Evolutionary conservation across 106 monocot genomes (phyloP), one percentile per base, ranked within the genome.

Genomic region (Phalaenopsis equestris): DNA sequence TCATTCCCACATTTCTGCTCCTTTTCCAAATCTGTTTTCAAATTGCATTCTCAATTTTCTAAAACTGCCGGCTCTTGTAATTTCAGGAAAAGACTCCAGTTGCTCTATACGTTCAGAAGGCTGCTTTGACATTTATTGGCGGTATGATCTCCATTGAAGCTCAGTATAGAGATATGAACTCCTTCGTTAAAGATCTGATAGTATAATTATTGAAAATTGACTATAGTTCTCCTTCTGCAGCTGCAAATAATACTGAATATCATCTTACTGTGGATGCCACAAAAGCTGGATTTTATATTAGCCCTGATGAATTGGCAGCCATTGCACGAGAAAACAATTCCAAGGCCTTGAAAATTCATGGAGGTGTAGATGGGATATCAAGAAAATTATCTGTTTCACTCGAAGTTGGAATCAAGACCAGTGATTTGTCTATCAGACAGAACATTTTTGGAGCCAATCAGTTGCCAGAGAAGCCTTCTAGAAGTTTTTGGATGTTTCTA

Each of bases 401-500:
- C 2, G 79, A 80, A 72, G 79, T 88, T 41, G 99, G 94, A 36
- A 79, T 99, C 73, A 83, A 76, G 38, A 65, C 88, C 61, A 86
- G 82, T 84, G 89, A 93, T 47, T 47, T 90, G 52, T 78, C 89
- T 19, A 76, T 67, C 36, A 84, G 95, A 65, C 95, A 90, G 79
- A 76, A 86, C 5, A 83, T 99, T 52, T 99, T 79, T 82, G 99
- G 99, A 18, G 75, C 73, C 64, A 99, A 99, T 79, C 72, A 74
- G 55, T 99, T 86, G 75, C 84, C 84, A 46, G 98, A 99, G 84
- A 99, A 95, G 65, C 99, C 99, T 45, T 83, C 90, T 1, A 88
- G 98, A 86, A 88, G 84, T 23, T 94, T 94, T 74, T 98, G 86
- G 90, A 89, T 89, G 89, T 94, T 94, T 88, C 73, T 98, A 0